Evolutionary conservation across 2,329 filamentous ascomycete species (phyloP), one percentile per base, ranked within the genome.

Genomic region (Scytalidium lignicola): DNA sequence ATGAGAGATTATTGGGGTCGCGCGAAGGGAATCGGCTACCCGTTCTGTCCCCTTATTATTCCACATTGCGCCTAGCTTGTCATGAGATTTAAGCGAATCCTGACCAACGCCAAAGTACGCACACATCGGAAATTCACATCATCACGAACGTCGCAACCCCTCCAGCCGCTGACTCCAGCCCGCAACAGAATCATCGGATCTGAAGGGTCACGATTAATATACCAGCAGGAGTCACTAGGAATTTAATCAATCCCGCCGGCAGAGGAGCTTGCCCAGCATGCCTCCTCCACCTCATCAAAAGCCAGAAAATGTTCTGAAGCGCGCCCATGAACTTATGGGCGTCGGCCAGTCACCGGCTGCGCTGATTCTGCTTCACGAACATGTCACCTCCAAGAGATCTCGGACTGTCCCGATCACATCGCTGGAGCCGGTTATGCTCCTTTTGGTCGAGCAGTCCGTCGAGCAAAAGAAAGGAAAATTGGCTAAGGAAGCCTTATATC

Each of bases 281-380:
- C 90, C 93, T 78, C 93, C 93, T 70, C 91, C 63, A 21, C 91
- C 75, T 88, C 90, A 97, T 72, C 91, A 93, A 70, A 95, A 95
- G 74, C 93, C 93, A 67, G 93, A 99, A 79, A 99, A 99, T 85
- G 91, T 96, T 69, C 85, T 97, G 71, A 96, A 96, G 83, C 85
- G 93, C 72, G 93, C 93, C 57, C 87, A 97, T 74, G 93, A 99
- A 79, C 89, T 99, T 74, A 96, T 97, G 76, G 93, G 90, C 67
- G 93, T 99, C 67, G 87, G 88, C 70, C 93, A 99, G 82, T 80
- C 88, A 62, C 83, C 88, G 64, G 92, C 93, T 65, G 93, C 93
- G 68, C 79, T 99, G 69, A 90, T 86, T 65, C 85, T 97, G 65
- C 86, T 99, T 55, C 93, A 97, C 78, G 93, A 99, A 80, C 93